Percentiles rank a stretch among this genome's conserved stretches.
phyloP scores from a whole-genome alignment of 2,329 filamentous ascomycete species.

The Fusarium sp. region DNA sequence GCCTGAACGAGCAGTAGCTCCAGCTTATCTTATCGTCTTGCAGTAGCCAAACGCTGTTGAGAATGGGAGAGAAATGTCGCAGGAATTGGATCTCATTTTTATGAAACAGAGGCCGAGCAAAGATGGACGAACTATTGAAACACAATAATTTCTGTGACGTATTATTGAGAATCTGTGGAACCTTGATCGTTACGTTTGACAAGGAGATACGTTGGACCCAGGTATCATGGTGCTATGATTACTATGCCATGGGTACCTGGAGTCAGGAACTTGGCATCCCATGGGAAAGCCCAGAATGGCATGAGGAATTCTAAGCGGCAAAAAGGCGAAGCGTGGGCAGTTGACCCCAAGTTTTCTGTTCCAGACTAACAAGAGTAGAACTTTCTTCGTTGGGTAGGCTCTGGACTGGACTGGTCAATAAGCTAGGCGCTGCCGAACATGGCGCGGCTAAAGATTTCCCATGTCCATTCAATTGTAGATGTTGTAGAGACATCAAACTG shows the following conservation, averaged over 20 bases:
- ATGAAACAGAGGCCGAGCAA: slow-evolving; percentile 40
- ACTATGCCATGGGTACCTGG: slow-evolving; percentile 5
- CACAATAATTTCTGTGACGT: slow-evolving; percentile 17
- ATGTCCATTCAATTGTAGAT: slow-evolving; percentile 22
- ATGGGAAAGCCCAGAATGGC: slow-evolving; percentile 30
- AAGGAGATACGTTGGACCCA: slow-evolving; percentile 4
- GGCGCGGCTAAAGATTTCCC: slow-evolving; percentile 33
- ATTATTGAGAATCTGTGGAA: slow-evolving; percentile 1
- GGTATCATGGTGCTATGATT: not conserved
- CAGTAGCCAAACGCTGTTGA: slow-evolving; percentile 18
- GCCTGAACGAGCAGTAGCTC: slow-evolving; percentile 30
- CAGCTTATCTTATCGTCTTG: slow-evolving; percentile 39
- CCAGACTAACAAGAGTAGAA: not conserved
- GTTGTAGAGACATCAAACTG: slow-evolving; percentile 36
- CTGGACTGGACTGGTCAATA: slow-evolving; percentile 16
- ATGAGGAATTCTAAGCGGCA: slow-evolving; percentile 20
- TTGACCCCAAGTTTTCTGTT: slow-evolving; percentile 11
- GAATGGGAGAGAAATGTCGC: slow-evolving; percentile 10
- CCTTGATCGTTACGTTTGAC: slow-evolving; percentile 10
- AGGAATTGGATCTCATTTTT: slow-evolving; percentile 36
- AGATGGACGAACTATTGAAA: slow-evolving; percentile 27
- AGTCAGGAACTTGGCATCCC: slow-evolving; percentile 9
- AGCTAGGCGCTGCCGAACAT: slow-evolving; percentile 29
- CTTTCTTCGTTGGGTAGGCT: slow-evolving; percentile 8
- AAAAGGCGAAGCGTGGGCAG: not conserved